Evolutionary conservation across 2,329 filamentous ascomycete species (phyloP), one percentile per base, ranked within the genome.

Genomic region (Sporothrix protearum): DNA sequence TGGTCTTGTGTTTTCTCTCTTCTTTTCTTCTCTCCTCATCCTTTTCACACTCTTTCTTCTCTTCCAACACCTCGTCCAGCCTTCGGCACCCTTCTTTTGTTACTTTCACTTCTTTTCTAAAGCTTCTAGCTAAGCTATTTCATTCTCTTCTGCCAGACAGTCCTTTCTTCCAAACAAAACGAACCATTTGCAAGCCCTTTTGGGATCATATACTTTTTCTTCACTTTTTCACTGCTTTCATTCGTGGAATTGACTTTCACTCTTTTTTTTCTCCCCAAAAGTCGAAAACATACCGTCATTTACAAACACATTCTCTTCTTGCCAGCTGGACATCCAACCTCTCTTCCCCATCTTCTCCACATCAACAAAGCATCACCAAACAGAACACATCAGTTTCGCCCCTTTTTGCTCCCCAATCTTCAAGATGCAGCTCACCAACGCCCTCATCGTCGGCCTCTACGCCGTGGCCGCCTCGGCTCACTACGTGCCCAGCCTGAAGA

Each of bases 351-450:
- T n/a, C n/a, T n/a, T 30, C 39, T 16, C 8, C 59, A 64, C 36
- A 45, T 30, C 33, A 28, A 45, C 33, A 36, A 42, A 66, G 49
- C 42, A 66, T 25, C 45, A 22, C 28, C 28, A 49, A 67, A 39
- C 25, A 49, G 25, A 49, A 10, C 22, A 49, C 28, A 39, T 51
- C 64, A 67, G 28, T 51, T n/a, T 49, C 49, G 25, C n/a, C 28
- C 45, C 19, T 36, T 33, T 16, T 63, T 8, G n/a, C 30, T 10
- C 19, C n/a, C 12, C 49, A 12, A 16, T 8, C 30, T 66, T 53
- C 80, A 85, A 81, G 71, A 87, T 87, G 85, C 85, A 85, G 81
- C 78, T 83, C 74, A 73, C 67, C 33, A 77, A 79, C 73, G 74
- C 81, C 71, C 78, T 84, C 68, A 74, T 78, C 75, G 75, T 85